phyloP scores from a whole-genome alignment of 306 rosid species.

The Hippophae tibetana region DNA sequence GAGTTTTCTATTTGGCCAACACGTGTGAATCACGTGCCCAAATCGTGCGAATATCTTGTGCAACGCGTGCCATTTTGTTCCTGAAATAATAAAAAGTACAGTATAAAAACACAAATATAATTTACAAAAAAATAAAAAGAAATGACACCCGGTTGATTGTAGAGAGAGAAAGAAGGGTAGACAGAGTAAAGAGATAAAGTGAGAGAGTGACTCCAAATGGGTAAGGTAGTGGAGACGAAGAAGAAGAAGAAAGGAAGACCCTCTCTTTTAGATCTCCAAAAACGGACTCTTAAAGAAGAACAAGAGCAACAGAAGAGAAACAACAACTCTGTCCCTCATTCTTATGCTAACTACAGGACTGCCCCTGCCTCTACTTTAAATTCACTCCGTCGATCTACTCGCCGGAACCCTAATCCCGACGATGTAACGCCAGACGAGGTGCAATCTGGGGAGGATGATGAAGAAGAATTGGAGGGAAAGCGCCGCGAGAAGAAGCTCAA shows the following conservation, averaged over 20 bases:
- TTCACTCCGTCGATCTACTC: conserved; percentile 52
- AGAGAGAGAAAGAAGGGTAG: conserved; percentile 16
- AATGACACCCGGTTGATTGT: too few species aligned
- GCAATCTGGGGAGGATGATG: conserved; percentile 10
- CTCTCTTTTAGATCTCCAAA: conserved; percentile 65
- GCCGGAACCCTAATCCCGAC: conserved; percentile 49
- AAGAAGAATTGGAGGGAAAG: conserved; percentile 19
- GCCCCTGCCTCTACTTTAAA: conserved; percentile 7
- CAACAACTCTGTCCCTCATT: conserved; percentile 23
- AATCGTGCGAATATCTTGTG: too few species aligned
- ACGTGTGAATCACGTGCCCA: too few species aligned
- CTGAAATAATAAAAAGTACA: too few species aligned
- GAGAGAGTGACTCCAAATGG: conserved; percentile 25
- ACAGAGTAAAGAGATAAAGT: not conserved
- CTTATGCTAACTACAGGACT: conserved; percentile 33
- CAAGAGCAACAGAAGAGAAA: conserved; percentile 8
- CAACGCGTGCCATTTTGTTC: too few species aligned
- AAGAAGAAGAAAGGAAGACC: conserved; percentile 79
- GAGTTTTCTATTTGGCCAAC: too few species aligned
- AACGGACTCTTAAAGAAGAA: conserved; percentile 42
- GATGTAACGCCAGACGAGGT: conserved; percentile 1
- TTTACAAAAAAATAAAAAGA: too few species aligned
- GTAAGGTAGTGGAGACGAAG: conserved; percentile 62
- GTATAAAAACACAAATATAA: too few species aligned
- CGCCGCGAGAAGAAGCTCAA: conserved; percentile 56